phyloP scores from a whole-genome alignment of 1,284 basidiomycete species.

The Heterobasidion annosum region DNA sequence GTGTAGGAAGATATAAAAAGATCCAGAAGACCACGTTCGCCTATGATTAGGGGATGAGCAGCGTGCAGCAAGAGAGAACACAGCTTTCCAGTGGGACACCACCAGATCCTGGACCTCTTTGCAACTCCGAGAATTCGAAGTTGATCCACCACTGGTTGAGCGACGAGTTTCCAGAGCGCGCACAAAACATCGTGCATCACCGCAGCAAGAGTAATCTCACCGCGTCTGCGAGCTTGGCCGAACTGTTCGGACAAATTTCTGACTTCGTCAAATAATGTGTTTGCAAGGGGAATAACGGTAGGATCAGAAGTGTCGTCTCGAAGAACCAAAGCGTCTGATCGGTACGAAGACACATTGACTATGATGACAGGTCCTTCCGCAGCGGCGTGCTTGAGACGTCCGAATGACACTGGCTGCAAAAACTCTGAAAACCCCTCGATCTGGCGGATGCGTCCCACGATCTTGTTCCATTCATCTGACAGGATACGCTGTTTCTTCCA shows the following conservation, averaged over 20 bases:
- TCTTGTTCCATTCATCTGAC: slow-evolving; percentile 14
- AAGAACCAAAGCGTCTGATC: slow-evolving; percentile 20
- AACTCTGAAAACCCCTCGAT: slow-evolving; percentile 18
- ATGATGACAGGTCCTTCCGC: slow-evolving; percentile 26
- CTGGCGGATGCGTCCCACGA: slow-evolving; percentile 18
- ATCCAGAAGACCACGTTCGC: slow-evolving; percentile 15
- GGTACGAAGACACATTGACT: slow-evolving; percentile 17
- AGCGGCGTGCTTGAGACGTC: slow-evolving; percentile 18
- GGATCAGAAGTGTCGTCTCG: neutral
- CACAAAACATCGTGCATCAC: slow-evolving; percentile 14
- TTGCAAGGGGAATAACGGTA: neutral
- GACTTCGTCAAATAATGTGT: neutral
- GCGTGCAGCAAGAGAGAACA: slow-evolving; percentile 30
- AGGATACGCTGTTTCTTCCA: slow-evolving; percentile 14
- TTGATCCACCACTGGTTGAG: slow-evolving; percentile 19
- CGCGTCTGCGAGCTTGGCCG: neutral
- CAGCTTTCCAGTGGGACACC: slow-evolving; percentile 29
- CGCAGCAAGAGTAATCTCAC: neutral
- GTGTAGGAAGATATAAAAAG: slow-evolving; percentile 29
- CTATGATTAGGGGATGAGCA: slow-evolving; percentile 17
- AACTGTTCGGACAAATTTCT: neutral
- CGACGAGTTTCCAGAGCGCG: slow-evolving; percentile 23
- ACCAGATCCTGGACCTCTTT: slow-evolving; percentile 28
- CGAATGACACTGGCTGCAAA: slow-evolving; percentile 14
- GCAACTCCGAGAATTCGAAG: slow-evolving; percentile 10